phyloP scores from a whole-genome alignment of 1,139 yeast genomes.

The Saccharomyces hybrid region DNA sequence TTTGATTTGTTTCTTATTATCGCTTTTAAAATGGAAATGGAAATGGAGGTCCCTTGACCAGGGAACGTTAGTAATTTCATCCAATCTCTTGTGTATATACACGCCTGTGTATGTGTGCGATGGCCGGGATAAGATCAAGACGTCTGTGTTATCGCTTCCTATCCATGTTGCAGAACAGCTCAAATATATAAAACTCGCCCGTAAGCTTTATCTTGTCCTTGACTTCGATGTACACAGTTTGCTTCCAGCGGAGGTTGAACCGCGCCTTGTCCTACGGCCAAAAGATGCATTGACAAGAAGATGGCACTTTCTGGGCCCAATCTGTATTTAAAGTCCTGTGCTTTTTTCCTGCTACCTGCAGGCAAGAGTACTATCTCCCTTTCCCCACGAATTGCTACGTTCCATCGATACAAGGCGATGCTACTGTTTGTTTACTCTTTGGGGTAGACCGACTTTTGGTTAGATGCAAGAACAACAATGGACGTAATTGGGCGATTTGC shows the following conservation, averaged over 20 bases:
- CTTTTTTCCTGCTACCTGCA: neutral
- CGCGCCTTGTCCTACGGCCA: slow-evolving; percentile 1
- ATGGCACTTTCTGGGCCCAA: neutral
- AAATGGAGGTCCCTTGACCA: slow-evolving; percentile 32
- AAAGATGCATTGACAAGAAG: neutral
- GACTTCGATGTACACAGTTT: neutral
- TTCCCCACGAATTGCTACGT: neutral
- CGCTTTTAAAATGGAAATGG: slow-evolving; percentile 21
- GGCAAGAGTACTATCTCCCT: neutral
- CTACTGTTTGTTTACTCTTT: neutral
- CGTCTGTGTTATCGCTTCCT: no score
- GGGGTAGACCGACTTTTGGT: neutral
- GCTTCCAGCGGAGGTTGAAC: neutral
- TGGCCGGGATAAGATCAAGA: neutral
- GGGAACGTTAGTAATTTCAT: slow-evolving; percentile 30
- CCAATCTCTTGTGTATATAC: neutral
- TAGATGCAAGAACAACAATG: neutral
- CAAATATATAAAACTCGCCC: neutral
- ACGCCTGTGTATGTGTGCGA: neutral
- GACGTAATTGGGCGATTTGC: neutral
- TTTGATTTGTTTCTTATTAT: slow-evolving; percentile 20
- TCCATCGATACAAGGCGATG: neutral
- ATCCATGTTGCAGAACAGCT: neutral
- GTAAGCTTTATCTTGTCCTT: neutral
- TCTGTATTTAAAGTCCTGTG: neutral